phyloP scores from a whole-genome alignment of 2,329 filamentous ascomycete genomes.

The Microthyrium microscopicum region DNA sequence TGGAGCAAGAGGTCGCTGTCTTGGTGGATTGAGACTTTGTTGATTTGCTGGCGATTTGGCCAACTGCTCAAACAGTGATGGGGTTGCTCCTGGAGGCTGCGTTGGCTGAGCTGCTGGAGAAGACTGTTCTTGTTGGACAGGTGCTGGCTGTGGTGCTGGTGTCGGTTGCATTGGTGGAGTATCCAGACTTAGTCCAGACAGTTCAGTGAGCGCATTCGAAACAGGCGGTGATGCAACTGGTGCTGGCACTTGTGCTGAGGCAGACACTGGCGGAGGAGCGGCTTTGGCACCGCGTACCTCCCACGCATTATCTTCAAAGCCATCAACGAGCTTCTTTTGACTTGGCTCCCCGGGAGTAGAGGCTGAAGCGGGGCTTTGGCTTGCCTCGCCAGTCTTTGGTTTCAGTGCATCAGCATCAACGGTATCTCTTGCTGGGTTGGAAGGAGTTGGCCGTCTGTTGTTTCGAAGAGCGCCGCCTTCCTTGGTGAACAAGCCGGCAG shows the following conservation, averaged over 20 bases:
- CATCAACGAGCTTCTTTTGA: constrained; percentile 33
- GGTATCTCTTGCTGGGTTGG: constrained; percentile 49
- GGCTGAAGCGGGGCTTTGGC: too few relatives aligned
- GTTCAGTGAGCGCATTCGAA: constrained; percentile 53
- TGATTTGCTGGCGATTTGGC: constrained; percentile 18
- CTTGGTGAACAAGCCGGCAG: constrained; percentile 71
- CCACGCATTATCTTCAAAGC: constrained; percentile 96
- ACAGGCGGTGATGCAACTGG: constrained; percentile 33
- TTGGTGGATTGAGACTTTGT: constrained; percentile 22
- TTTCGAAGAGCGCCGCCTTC: constrained; percentile 82
- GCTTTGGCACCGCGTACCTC: constrained; percentile 73
- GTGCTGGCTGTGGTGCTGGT: constrained; percentile 21
- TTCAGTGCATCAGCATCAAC: constrained; percentile 27
- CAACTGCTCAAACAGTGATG: constrained; percentile 13
- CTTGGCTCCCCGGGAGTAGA: constrained; percentile 32
- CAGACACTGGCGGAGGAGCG: constrained; percentile 21
- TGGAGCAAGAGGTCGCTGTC: constrained; percentile 58
- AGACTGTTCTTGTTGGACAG: constrained; percentile 26
- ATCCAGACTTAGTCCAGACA: constrained; percentile 45
- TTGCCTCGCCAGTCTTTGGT: constrained; percentile 28
- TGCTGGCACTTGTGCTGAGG: constrained; percentile 19
- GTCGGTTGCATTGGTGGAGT: constrained; percentile 40
- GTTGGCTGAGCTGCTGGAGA: constrained; percentile 23
- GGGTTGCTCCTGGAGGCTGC: constrained; percentile 13
- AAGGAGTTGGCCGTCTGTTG: constrained; percentile 79